Conservation (phyloP, 352 stramenopile genomes). For the Globisporangium paddicum region DNA sequence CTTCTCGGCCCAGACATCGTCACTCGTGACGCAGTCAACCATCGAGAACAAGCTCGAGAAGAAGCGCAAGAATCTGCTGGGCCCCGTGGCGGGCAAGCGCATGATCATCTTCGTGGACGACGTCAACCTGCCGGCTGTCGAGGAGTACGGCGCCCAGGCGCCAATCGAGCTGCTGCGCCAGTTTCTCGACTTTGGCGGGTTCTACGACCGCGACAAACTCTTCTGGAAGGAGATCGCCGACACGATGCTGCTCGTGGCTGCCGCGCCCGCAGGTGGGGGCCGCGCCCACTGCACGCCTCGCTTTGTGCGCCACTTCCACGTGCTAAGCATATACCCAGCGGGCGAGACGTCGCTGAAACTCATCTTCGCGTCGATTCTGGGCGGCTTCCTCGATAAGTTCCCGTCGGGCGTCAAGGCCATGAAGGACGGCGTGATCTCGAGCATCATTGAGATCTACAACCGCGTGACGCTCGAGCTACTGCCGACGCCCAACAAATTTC, state of each 20-base stretch:
- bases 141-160: constrained; percentile 93
- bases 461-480: constrained; percentile 89
- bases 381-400: constrained; percentile 90
- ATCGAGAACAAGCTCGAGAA: constrained; percentile 95
- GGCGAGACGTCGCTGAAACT: constrained; percentile 84
- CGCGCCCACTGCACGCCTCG: constrained; percentile 86
- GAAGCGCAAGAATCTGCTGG: constrained; percentile 93
- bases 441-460: constrained; percentile 94
- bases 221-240: constrained; percentile 96
- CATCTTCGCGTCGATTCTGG: constrained; percentile 94
- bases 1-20: constrained; percentile 91
- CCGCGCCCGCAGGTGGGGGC: constrained; percentile 88
- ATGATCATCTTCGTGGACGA: constrained; percentile 96
- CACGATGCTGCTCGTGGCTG: constrained; percentile 88
- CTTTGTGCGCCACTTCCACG: constrained; percentile 95
- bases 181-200: constrained; percentile 94
- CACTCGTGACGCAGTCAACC: constrained; percentile 82
- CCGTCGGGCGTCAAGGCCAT: constrained; percentile 75
- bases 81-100: constrained; percentile 79
- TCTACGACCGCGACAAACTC: constrained; percentile 96
- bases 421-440: constrained; percentile 77
- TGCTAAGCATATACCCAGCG: constrained; percentile 92
- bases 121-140: constrained; percentile 92
- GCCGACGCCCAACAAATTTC: constrained; percentile 91
- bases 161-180: constrained; percentile 93